Evolutionary conservation across 257 asterid species (phyloP).

Genomic region (Forsythia suspensa): DNA sequence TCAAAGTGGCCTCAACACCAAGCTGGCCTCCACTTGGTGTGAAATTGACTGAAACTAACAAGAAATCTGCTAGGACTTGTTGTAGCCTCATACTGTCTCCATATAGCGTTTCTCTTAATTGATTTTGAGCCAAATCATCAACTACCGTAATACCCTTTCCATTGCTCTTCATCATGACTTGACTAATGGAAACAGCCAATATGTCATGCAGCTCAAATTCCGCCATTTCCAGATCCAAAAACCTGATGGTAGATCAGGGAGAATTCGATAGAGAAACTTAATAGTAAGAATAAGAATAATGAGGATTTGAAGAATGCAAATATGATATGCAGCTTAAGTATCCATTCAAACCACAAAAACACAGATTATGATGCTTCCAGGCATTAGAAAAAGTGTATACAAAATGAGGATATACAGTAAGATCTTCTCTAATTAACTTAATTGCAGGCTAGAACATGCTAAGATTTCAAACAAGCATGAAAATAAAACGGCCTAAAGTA

Average conservation of each 20-base stretch:
- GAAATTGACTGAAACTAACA: slow-evolving; percentile 53
- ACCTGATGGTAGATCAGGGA: slow-evolving; percentile 37
- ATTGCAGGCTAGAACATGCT: neutral
- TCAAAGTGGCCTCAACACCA: slow-evolving; percentile 50
- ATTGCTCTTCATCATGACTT: slow-evolving; percentile 77
- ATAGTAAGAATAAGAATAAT: neutral
- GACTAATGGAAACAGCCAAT: slow-evolving; percentile 79
- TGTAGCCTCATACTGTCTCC: slow-evolving; percentile 92
- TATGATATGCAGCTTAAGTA: neutral
- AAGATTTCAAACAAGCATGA: neutral
- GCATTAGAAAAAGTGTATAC: neutral
- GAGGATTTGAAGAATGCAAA: neutral
- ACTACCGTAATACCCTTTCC: slow-evolving; percentile 64
- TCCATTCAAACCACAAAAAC: neutral
- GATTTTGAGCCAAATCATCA: slow-evolving; percentile 50
- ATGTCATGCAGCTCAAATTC: slow-evolving; percentile 80
- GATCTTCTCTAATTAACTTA: neutral
- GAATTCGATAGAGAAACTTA: neutral
- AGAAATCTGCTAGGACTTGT: slow-evolving; percentile 76
- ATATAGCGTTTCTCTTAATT: slow-evolving; percentile 55
- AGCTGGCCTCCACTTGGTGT: slow-evolving; percentile 78
- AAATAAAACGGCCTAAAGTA: neutral
- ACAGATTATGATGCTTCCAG: neutral
- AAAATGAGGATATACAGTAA: neutral
- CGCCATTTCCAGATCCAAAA: slow-evolving; percentile 88